Evolutionary conservation across 306 rosid species (phyloP), one percentile per base, ranked within the genome.

Genomic region (Prinsepia uniflora): DNA sequence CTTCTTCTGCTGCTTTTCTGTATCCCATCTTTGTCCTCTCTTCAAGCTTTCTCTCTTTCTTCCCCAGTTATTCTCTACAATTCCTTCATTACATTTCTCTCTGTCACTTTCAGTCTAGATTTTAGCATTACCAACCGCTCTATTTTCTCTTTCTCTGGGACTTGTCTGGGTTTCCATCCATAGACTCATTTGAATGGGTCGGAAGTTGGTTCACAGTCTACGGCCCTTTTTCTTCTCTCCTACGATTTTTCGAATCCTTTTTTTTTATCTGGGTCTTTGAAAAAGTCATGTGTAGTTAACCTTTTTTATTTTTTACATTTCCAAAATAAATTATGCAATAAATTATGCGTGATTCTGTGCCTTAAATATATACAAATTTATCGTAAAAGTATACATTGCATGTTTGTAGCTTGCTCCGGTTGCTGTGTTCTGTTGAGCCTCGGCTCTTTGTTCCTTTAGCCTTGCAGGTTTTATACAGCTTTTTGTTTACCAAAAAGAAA

Each of bases 11-110:
- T 5, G 42, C 57, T 45, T 2, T 44, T 22, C 42, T 52, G 42
- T 48, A 57, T 55, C 78, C 74, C 78, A 78, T 73, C 42, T 78
- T 20, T 72, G 8, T 42, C 14, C 71, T 39, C 13, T 40, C 61
- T 10, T 52, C 20, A 22, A 47, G 53, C 42, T 18, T 40, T 19
- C 14, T 7, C 17, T 36, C 53, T 40, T 10, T 59, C 10, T 9
- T 8, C 6, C 2, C 7, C 24, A 40, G 5, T 41, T 10, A 7
- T 11, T 44, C 64, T 53, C 22, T 6, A 13, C 34, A 7, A 18
- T 57, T 18, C 14, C 50, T 13, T 7, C 49, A 34, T 42, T 7
- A 15, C 36, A 30, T 67, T 36, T 10, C 18, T 4, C 58, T 9
- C 18, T 44, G 47, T 22, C 46, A n/a, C 24, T 65, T 58, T 73